Conservation (phyloP, 257 asterid species). For the Knoxia roxburghii region DNA sequence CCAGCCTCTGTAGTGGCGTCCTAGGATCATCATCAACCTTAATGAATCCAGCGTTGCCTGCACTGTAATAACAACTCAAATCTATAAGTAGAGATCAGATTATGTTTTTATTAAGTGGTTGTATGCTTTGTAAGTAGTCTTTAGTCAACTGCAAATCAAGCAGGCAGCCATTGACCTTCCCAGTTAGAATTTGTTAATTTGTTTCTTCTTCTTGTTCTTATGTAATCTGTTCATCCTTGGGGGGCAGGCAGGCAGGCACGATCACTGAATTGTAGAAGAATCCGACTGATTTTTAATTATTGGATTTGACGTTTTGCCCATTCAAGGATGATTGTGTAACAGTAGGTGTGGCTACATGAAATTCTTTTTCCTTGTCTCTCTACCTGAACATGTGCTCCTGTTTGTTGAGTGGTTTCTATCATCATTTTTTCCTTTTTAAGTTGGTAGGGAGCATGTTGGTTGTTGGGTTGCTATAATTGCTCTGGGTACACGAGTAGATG, state of each 20-base stretch:
- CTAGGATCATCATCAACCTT: slow-evolving; percentile 31
- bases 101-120: no score
- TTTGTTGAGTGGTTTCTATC: slow-evolving; percentile 9
- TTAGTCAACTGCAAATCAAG: background rate
- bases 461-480: slow-evolving; percentile 30
- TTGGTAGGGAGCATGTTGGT: slow-evolving; percentile 58
- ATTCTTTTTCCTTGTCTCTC: background rate
- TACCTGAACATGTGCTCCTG: slow-evolving; percentile 24
- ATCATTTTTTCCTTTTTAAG: slow-evolving; percentile 18
- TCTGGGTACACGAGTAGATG: slow-evolving; percentile 13
- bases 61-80: slow-evolving; percentile 21
- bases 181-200: slow-evolving; percentile 25
- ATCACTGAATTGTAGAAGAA: background rate
- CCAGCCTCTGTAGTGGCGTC: slow-evolving; percentile 38
- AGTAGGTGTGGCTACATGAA: slow-evolving; percentile 1
- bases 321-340: slow-evolving; percentile 6
- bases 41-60: slow-evolving; percentile 45
- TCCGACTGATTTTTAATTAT: background rate
- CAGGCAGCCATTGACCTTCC: background rate
- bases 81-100: no score
- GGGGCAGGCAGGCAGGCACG: no score
- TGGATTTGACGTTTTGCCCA: slow-evolving; percentile 1
- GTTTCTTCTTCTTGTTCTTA: slow-evolving; percentile 1
- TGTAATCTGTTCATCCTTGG: slow-evolving; percentile 12
- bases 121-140: background rate